Evolutionary conservation across 768 basidiomycete species (phyloP).

Genomic region (Daedaleopsis nitida): DNA sequence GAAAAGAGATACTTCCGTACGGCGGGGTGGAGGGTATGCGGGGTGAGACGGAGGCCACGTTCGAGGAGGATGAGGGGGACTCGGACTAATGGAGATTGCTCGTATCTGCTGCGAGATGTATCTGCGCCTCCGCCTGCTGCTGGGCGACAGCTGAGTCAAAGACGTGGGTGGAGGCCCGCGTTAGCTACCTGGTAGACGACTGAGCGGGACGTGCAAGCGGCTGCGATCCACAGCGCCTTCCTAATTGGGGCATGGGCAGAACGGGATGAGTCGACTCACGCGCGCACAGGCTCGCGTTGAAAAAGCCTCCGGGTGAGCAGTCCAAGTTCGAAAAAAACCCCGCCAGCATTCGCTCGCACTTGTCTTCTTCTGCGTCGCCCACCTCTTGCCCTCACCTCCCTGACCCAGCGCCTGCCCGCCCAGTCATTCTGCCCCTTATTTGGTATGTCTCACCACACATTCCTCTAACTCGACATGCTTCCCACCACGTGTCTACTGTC

Average conservation of each 20-base stretch:
- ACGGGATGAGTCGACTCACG: neutral
- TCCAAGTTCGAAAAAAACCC: too few species aligned
- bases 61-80: conserved; percentile 29
- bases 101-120: neutral
- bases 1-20: conserved; percentile 67
- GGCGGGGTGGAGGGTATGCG: conserved; percentile 61
- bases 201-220: neutral
- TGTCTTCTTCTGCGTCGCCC: too few species aligned
- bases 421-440: neutral
- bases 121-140: neutral
- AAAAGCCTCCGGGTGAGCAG: neutral
- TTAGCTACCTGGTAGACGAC: neutral
- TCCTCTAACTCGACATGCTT: neutral
- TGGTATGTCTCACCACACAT: neutral
- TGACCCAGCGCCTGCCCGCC: neutral
- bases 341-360: too few species aligned
- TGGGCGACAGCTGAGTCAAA: neutral
- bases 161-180: neutral
- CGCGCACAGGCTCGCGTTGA: neutral
- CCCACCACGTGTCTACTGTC: too few species aligned
- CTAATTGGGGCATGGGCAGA: neutral
- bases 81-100: conserved; percentile 10
- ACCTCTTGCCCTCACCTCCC: too few species aligned
- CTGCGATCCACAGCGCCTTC: neutral
- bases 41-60: conserved; percentile 44